phyloP scores from a whole-genome alignment of 768 basidiomycete species.

The Leccinellum rugosiceps region DNA sequence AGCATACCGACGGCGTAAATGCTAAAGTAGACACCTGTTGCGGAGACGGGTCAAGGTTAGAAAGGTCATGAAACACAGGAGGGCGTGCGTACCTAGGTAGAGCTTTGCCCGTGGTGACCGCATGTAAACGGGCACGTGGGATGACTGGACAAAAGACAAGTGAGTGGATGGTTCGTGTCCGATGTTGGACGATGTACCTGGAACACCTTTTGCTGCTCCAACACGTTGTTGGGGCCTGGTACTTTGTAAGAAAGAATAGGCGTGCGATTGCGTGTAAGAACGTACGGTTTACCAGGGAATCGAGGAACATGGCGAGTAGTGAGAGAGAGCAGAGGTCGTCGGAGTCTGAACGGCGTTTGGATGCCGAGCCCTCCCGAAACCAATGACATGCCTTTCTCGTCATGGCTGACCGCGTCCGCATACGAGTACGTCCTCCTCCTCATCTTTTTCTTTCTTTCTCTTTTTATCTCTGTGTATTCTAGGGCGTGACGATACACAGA shows the following conservation, averaged over 20 bases:
- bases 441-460: background rate
- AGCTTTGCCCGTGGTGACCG: constrained; percentile 59
- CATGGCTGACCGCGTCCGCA: constrained; percentile 70
- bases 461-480: background rate
- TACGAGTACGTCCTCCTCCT: constrained; percentile 53
- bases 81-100: constrained; percentile 51
- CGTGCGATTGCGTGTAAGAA: background rate
- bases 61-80: background rate
- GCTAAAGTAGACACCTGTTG: constrained; percentile 53
- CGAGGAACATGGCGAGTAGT: constrained; percentile 43
- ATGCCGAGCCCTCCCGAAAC: constrained; percentile 38
- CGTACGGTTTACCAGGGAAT: constrained; percentile 66
- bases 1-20: constrained; percentile 53
- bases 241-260: accelerated
- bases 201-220: constrained; percentile 61
- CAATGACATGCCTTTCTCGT: constrained; percentile 35
- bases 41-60: background rate
- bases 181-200: constrained; percentile 46
- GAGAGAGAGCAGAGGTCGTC: constrained; percentile 3
- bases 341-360: constrained; percentile 35
- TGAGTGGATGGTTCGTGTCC: background rate
- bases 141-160: constrained; percentile 20
- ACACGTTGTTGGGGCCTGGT: constrained; percentile 59
- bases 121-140: constrained; percentile 53
- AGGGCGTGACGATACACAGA: constrained; percentile 86